Evolutionary conservation across 2,329 filamentous ascomycete genomes (phyloP).

Genomic region (Metarhizium humberi): DNA sequence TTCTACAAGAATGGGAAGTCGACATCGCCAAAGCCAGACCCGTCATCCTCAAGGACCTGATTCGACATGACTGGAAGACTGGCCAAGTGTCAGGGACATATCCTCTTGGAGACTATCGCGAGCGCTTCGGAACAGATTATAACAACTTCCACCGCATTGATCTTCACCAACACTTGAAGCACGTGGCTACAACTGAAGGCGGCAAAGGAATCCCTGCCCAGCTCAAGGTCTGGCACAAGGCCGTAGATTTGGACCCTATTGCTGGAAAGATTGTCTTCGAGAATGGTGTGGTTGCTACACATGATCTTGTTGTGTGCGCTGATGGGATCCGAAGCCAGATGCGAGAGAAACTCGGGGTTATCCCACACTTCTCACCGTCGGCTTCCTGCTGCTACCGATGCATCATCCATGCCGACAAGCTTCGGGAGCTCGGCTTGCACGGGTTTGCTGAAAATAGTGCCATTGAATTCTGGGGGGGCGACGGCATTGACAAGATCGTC

Average conservation of each 20-base stretch:
- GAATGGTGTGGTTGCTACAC: slow-evolving; percentile 35
- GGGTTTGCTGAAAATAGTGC: slow-evolving; percentile 47
- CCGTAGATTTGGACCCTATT: slow-evolving; percentile 38
- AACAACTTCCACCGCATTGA: slow-evolving; percentile 57
- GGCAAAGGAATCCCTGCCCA: slow-evolving; percentile 42
- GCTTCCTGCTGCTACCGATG: slow-evolving; percentile 50
- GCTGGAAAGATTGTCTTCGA: slow-evolving; percentile 38
- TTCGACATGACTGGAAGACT: slow-evolving; percentile 55
- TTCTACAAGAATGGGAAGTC: slow-evolving; percentile 54
- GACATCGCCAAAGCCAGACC: slow-evolving; percentile 50
- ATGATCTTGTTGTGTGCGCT: slow-evolving; percentile 50
- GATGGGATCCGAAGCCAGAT: slow-evolving; percentile 54
- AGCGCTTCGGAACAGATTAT: slow-evolving; percentile 50
- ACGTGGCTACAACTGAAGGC: slow-evolving; percentile 38
- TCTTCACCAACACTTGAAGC: slow-evolving; percentile 52
- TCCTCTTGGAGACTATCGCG: slow-evolving; percentile 49
- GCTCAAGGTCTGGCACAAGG: slow-evolving; percentile 43
- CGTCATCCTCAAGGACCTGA: slow-evolving; percentile 49
- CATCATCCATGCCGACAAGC: slow-evolving; percentile 47
- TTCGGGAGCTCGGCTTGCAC: slow-evolving; percentile 42
- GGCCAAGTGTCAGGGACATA: slow-evolving; percentile 50
- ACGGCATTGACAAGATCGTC: slow-evolving; percentile 52
- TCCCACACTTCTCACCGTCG: slow-evolving; percentile 41
- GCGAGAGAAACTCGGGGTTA: slow-evolving; percentile 45
- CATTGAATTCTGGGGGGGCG: slow-evolving; percentile 59